Conservation (phyloP, 371 early-diverging fungal species). For the Apophysomyces ossiformis region DNA sequence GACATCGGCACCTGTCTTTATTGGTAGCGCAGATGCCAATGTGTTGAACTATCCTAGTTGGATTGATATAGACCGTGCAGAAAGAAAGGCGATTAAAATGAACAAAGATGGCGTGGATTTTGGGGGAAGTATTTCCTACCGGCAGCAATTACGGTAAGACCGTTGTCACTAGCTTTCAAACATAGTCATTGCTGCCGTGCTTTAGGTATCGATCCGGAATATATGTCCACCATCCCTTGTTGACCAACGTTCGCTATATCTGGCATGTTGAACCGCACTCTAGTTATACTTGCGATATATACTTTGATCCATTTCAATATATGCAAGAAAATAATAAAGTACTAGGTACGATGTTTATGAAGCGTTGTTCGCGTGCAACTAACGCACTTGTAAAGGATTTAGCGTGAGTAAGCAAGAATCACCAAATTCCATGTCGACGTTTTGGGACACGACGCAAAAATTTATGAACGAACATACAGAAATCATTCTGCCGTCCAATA, state of each 20-base stretch:
- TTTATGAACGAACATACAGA: constrained; percentile 24
- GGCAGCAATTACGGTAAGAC: constrained; percentile 32
- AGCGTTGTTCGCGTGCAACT: neutral
- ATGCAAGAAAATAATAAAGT: constrained; percentile 79
- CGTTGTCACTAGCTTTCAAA: neutral
- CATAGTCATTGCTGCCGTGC: neutral
- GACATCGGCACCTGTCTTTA: constrained; percentile 36
- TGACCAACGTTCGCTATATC: constrained; percentile 83
- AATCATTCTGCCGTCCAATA: constrained; percentile 13
- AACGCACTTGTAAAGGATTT: constrained; percentile 17
- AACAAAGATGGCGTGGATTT: constrained; percentile 11
- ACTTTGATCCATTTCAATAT: constrained; percentile 86
- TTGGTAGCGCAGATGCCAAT: constrained; percentile 48
- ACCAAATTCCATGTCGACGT: constrained; percentile 11
- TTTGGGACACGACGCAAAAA: constrained; percentile 22
- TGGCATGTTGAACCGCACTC: constrained; percentile 97
- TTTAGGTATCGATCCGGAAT: constrained; percentile 83
- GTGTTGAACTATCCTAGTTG: constrained; percentile 54
- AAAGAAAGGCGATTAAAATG: constrained; percentile 25
- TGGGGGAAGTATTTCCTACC: constrained; percentile 28
- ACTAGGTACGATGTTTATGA: constrained; percentile 56
- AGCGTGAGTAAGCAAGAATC: constrained; percentile 21
- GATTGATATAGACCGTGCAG: constrained; percentile 46
- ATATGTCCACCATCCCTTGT: constrained; percentile 80
- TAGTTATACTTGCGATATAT: constrained; percentile 81